phyloP scores from a whole-genome alignment of 2,329 filamentous ascomycete genomes.

The Lecanicillium sp. region DNA sequence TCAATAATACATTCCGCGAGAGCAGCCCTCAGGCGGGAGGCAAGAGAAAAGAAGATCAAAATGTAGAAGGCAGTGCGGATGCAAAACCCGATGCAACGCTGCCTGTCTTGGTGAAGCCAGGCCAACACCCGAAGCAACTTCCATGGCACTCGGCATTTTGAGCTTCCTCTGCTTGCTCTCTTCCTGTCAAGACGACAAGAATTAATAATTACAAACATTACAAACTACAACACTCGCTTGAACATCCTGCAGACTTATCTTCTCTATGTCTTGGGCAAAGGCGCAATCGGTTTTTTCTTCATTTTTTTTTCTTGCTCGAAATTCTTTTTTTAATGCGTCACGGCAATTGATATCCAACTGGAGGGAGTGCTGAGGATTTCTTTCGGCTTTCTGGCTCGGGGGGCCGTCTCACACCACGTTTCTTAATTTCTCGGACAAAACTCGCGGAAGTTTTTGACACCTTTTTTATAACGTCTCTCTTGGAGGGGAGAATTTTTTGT shows the following conservation, averaged over 20 bases:
- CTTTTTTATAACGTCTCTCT: too few relatives aligned
- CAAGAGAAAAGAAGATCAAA: not conserved
- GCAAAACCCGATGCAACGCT: too few relatives aligned
- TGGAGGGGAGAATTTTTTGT: too few relatives aligned
- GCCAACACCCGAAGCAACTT: too few relatives aligned
- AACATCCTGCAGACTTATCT: not conserved
- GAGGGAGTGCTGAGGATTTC: slow-evolving; percentile 11
- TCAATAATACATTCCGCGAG: too few relatives aligned
- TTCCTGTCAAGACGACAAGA: too few relatives aligned
- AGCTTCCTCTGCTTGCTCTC: too few relatives aligned
- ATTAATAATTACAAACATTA: not conserved
- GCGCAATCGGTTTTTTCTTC: slow-evolving; percentile 7
- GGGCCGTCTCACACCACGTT: not conserved
- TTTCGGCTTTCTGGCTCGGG: not conserved
- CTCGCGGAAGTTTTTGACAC: too few relatives aligned
- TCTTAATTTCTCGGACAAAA: not conserved
- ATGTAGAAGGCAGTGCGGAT: slow-evolving; percentile 2
- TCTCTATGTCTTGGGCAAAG: not conserved
- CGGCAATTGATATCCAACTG: slow-evolving; percentile 13
- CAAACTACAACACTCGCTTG: not conserved
- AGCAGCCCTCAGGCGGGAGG: slow-evolving; percentile 2
- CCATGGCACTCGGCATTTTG: too few relatives aligned
- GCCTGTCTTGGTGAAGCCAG: not conserved
- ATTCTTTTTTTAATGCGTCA: slow-evolving; percentile 8
- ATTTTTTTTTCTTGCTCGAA: slow-evolving; percentile 1